Base-by-base conservation (phyloP, 2,329 filamentous ascomycete genomes). In the Claviceps maximensis region DNA sequence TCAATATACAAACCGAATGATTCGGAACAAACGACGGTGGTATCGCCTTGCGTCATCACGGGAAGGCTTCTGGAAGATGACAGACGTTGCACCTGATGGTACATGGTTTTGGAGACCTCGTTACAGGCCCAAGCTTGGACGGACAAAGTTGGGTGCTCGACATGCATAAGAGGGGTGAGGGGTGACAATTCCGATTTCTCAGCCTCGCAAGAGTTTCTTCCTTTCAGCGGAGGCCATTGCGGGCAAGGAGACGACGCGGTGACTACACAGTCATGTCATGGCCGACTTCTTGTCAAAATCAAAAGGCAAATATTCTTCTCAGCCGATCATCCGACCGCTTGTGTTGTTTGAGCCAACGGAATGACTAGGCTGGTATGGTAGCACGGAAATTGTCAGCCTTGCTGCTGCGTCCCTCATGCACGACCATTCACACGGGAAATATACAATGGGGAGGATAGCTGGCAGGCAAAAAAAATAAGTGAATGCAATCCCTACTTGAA, bases 11-110 rank as follows among this genome's bases (percentile, higher is more conserved):
- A 44, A 17, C 25, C 49, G 33, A 42, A 15, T 9, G n/a, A 21
- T 15, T 45, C 49, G 49, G 49, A n/a, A 50, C 25, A 36, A 47
- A 47, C 27, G 36, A 19, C 13, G 21, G 42, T 44, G 21, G 42
- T 8, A 12, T 50, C 41, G 41, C 12, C 47, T 33, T 29, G 13
- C 46, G 36, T 44, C 33, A 44, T 42, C 42, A 19, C 23, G 31
- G 25, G 49, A 54, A 54, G 17, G 49, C 45, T 54, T 54, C 53
- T 54, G 44, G 53, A 54, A 54, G 19, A 47, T 48, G 19, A 38
- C 49, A 17, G 27, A 19, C 29, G 29, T 45, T 23, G 41, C 33
- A 41, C 40, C 40, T 47, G 25, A 41, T 23, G 21, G 44, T 17
- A 29, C 25, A 46, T 41, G 36, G 12, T 38, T 5, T 12, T 13